Evolutionary conservation across 441 rosid species (phyloP), one percentile per base, ranked within the genome.

Genomic region (Macaranga tanarius): DNA sequence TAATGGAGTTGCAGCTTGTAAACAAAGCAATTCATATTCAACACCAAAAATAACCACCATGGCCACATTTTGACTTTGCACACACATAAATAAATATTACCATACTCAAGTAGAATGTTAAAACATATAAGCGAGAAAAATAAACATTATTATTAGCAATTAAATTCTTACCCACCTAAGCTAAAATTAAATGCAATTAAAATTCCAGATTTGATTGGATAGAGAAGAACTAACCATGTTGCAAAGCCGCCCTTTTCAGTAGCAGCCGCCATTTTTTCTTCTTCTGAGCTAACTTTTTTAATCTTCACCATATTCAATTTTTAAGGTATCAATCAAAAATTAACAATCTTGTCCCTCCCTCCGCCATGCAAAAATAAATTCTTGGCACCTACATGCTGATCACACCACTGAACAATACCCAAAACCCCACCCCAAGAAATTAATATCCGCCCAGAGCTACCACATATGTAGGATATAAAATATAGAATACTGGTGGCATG

Each of bases 261-360:
- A 57, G 68, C 50, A 65, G 80, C 84, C 83, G 86, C 79, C 67
- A 50, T 10, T 50, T 71, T 40, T 17, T 54, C 19, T 28, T 23
- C n/a, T 11, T 28, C 58, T 48, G 59, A 48, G 16, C 42, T 7
- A 26, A 31, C 70, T 62, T 56, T 34, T 34, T 34, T 20, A 56
- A 16, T 38, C 63, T 42, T 58, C 31, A 15, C 52, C 52, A 13
- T 15, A 55, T 69, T 55, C 52, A 69, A 55, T 69, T 56, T 56
- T 69, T 69, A 69, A 69, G 72, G 72, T 69, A 69, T 69, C 50
- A 56, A 48, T 61, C n/a, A 34, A 34, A 60, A 60, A 34, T 19
- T 8, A 10, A 16, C 40, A 44, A 58, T 34, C 62, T 10, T n/a
- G n/a, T n/a, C n/a, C 63, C 52, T 23, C 38, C 63, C 63, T 23